Evolutionary conservation across 768 basidiomycete species (phyloP), one percentile per base, ranked within the genome.

Genomic region (Suillus placidus): DNA sequence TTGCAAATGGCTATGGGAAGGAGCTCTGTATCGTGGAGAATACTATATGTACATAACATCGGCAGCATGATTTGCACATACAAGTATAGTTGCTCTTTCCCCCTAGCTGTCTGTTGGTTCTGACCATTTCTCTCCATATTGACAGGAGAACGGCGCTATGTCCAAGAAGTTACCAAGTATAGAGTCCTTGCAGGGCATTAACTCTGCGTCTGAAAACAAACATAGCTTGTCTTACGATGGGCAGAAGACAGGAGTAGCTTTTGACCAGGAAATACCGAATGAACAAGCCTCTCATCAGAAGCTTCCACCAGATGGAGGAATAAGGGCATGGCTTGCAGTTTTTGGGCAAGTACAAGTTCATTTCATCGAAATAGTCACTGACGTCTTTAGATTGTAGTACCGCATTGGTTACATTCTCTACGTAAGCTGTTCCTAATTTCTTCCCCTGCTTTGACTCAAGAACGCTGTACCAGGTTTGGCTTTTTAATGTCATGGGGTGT

Each of bases 401-500:
- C 64, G 64, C 78, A 72, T n/a, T 13, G 30, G 45, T 66, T 55
- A 64, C 1, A 18, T 45, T 61, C 42, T 9, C 23, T 58, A 61
- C 23, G 16, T 61, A 32, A 45, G 34, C 35, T 32, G 54, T 35
- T 40, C 56, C 5, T 34, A 63, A 13, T 51, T 42, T 35, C 32
- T 60, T 65, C 3, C 30, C 12, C 14, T 14, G 16, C 6, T 7
- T 32, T 20, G 12, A 20, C 40, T 20, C 40, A 42, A 60, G 13
- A 13, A 26, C 20, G 13, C n/a, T 55, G 23, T 12, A 58, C 37
- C 43, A 85, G 84, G 9, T 88, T 91, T 74, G 91, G 91, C 26
- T 88, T 87, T 67, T 85, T 89, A 4, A 92, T 90, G 69, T 84
- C 88, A 0, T 91, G 89, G 89, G 90, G 91, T 60, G 91, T 89